These are phyloP conservation scores for Sugiyamaella paludigena DNA, from an alignment of 1,139 yeast species.

Conservation along the genomic window DNA sequence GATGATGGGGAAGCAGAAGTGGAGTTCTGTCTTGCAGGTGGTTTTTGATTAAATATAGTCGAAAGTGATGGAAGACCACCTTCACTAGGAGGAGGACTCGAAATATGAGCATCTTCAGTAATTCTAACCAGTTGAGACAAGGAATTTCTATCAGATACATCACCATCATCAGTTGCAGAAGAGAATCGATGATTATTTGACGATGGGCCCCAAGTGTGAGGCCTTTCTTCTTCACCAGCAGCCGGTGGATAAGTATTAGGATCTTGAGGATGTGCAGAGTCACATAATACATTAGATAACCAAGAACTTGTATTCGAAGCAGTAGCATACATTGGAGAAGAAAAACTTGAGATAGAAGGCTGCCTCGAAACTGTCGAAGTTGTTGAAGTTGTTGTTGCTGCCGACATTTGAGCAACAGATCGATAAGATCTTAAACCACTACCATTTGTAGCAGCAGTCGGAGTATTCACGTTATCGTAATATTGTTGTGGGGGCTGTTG, in stretches of 20 bases:
- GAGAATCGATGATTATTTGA: slow-evolving; percentile 26
- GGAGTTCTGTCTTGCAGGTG: slow-evolving; percentile 11
- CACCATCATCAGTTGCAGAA: slow-evolving; percentile 27
- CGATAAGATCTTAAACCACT: slow-evolving; percentile 18
- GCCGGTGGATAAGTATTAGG: slow-evolving; percentile 16
- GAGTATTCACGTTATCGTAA: too few relatives aligned
- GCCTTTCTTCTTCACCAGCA: slow-evolving; percentile 29
- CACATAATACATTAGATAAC: slow-evolving; percentile 33
- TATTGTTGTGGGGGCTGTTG: slow-evolving; percentile 4
- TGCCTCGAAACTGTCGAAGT: slow-evolving; percentile 27
- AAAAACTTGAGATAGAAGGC: slow-evolving; percentile 24
- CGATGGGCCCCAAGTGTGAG: slow-evolving; percentile 37
- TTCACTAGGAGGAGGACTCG: slow-evolving; percentile 23
- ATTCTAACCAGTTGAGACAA: slow-evolving; percentile 31
- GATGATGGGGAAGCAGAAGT: slow-evolving; percentile 19
- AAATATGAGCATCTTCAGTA: slow-evolving; percentile 32
- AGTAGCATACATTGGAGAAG: slow-evolving; percentile 29
- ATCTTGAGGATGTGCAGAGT: slow-evolving; percentile 14
- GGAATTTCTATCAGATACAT: slow-evolving; percentile 26
- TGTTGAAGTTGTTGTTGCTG: slow-evolving; percentile 15
- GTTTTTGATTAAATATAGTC: slow-evolving; percentile 16
- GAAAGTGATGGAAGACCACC: slow-evolving; percentile 25
- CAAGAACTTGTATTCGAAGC: slow-evolving; percentile 31
- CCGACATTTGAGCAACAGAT: slow-evolving; percentile 23
- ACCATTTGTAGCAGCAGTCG: slow-evolving; percentile 1